These are phyloP conservation scores for Teunomyces aglyptinius DNA, from an alignment of 805 yeast genomes.

Conservation along the genomic window DNA sequence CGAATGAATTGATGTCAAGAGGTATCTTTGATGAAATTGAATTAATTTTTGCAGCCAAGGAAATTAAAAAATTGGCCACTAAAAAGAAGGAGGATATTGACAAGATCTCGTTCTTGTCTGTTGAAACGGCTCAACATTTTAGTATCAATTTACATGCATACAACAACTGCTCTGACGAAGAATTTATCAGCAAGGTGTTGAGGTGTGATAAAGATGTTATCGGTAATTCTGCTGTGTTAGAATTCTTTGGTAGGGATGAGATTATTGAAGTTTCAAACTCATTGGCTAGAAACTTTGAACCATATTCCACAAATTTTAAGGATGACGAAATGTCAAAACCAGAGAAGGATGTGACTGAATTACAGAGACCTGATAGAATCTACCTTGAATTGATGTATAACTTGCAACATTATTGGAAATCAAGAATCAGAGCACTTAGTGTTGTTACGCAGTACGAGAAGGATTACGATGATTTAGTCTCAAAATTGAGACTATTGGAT, in stretches of 20 bases:
- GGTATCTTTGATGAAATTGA: conserved; percentile 71
- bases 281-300: conserved; percentile 55
- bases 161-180: conserved; percentile 50
- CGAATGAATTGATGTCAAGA: conserved; percentile 48
- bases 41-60: conserved; percentile 56
- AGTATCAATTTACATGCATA: conserved; percentile 74
- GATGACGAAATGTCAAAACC: conserved; percentile 33
- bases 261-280: conserved; percentile 57
- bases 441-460: conserved; percentile 57
- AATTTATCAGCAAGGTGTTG: conserved; percentile 53
- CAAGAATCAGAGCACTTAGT: conserved; percentile 62
- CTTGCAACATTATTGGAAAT: conserved; percentile 67
- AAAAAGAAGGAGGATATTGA: conserved; percentile 43
- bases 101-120: conserved; percentile 55
- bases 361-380: conserved; percentile 69
- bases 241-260: conserved; percentile 69
- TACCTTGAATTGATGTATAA: conserved; percentile 68
- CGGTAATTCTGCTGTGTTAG: conserved; percentile 56
- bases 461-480: conserved; percentile 61
- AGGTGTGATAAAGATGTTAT: conserved; percentile 58
- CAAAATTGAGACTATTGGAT: conserved; percentile 57
- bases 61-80: conserved; percentile 43
- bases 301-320: conserved; percentile 56
- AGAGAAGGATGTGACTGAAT: conserved; percentile 52
- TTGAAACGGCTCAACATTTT: conserved; percentile 76